These are phyloP conservation scores for Heterobasidion parviporum DNA, from an alignment of 1,284 basidiomycete species.

Conservation along the genomic window DNA sequence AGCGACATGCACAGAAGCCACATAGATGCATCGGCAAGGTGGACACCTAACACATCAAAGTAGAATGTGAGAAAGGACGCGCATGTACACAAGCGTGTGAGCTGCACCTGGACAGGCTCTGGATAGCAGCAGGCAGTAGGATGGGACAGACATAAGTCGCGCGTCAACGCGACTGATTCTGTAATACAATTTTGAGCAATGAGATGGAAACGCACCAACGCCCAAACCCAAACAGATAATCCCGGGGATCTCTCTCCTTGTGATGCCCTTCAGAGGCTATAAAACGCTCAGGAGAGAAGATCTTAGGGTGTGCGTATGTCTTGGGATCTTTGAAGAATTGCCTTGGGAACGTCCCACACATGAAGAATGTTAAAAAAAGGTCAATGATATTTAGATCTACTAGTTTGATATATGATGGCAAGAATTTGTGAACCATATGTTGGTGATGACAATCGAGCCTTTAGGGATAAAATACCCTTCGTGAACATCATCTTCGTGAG, in stretches of 20 bases:
- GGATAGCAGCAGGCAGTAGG: background rate
- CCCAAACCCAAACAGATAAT: conserved; percentile 14
- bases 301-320: conserved; percentile 11
- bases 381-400: background rate
- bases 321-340: conserved; percentile 12
- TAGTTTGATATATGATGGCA: background rate
- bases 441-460: conserved; percentile 15
- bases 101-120: background rate
- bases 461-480: conserved; percentile 17
- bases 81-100: background rate
- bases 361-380: background rate
- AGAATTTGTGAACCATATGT: conserved; percentile 12
- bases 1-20: background rate
- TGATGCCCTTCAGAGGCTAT: conserved; percentile 10
- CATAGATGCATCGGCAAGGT: background rate
- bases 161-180: background rate
- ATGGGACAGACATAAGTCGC: background rate
- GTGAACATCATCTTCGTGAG: conserved; percentile 16
- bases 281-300: conserved; percentile 14
- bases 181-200: background rate
- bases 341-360: conserved; percentile 2
- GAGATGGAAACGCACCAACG: conserved; percentile 6
- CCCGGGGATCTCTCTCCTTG: conserved; percentile 10
- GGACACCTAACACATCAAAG: background rate
- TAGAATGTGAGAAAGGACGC: background rate